Evolutionary conservation across 169 alveolate species (phyloP), one percentile per base, ranked within the genome.

Genomic region (Plasmodium vivax): DNA sequence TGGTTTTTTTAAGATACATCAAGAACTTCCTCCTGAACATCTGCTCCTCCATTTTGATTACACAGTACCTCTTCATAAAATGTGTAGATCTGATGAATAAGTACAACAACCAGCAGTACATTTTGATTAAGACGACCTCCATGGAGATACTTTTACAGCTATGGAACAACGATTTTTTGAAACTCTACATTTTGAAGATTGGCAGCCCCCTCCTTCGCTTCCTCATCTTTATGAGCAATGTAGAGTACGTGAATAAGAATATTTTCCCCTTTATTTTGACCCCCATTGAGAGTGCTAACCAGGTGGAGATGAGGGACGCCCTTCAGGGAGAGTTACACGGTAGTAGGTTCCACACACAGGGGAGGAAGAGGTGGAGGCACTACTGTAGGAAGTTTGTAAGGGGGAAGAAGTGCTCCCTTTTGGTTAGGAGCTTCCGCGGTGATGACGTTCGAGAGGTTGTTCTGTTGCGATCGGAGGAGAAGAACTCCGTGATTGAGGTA

Each of bases 151-250:
- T 80, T 14, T 68, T 90, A 32, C 94, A 90, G n/a, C 27, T 90
- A 23, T 90, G 94, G 94, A 90, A 90, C 45, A 90, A 90, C 23
- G 94, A 90, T 10, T 90, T 81, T 38, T 27, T 90, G 19, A 90
- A 90, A 19, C 1, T 80, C 0, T 68, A 16, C 38, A 62, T 90
- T 38, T 90, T 90, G 45, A 80, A 90, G 43, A 80, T 90, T 8
- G 94, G 94, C 1, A 90, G 51, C 30, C 56, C 91, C 14, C n/a
- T 90, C 27, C 68, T 90, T 23, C 56, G 82, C 3, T 90, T 90
- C 54, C 73, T 90, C 71, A 90, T 90, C 14, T 90, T 90, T 79
- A 62, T 90, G 23, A 79, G 87, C 47, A 90, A 90, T 58, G 51
- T 90, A 36, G 94, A 90, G 43, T 90, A 90, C 43, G 79, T 90